phyloP scores from a whole-genome alignment of 768 basidiomycete species.

The Auricularia sp. region DNA sequence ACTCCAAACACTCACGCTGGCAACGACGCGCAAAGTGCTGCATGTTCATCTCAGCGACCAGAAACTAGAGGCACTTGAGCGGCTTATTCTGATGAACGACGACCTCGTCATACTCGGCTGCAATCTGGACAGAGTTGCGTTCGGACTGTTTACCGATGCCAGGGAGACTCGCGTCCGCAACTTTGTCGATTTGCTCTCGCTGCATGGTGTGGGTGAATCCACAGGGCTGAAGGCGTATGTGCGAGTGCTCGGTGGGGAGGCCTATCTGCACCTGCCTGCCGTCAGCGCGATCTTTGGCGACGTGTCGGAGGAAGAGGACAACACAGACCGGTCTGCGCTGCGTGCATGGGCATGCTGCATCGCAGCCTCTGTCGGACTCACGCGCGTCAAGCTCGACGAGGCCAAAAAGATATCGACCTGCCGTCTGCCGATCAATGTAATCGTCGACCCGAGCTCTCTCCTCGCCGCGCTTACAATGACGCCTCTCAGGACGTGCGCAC shows the following conservation, averaged over 20 bases:
- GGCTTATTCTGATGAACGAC: neutral
- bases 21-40: neutral
- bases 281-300: neutral
- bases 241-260: neutral
- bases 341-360: neutral
- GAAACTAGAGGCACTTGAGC: neutral
- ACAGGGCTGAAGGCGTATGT: neutral
- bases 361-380: neutral
- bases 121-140: neutral
- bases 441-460: neutral
- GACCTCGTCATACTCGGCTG: neutral
- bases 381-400: neutral
- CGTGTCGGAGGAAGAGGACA: neutral
- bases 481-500: constrained; percentile 29
- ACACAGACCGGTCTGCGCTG: neutral
- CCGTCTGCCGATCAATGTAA: neutral
- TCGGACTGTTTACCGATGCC: neutral
- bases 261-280: neutral
- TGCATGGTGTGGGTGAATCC: neutral
- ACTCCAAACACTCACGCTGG: neutral
- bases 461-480: neutral
- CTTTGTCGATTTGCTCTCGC: neutral
- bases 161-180: neutral
- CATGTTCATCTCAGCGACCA: neutral
- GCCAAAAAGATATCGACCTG: neutral